Percentiles rank a stretch among this genome's conserved stretches.
Conservation (phyloP, 2,329 filamentous ascomycete species). For the Aspergillus sp. region DNA sequence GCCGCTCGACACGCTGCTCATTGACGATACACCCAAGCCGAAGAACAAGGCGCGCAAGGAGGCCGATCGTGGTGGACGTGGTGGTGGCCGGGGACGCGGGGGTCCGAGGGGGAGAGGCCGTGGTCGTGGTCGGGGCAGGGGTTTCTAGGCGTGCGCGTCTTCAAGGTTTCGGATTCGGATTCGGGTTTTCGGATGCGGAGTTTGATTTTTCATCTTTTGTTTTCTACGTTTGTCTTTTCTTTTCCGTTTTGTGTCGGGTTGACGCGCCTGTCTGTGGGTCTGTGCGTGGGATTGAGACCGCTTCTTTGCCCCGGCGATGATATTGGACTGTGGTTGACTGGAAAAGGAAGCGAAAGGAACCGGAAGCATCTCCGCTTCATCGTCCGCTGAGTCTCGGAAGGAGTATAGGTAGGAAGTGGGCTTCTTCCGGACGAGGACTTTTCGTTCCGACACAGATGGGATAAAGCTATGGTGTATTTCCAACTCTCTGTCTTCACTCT, state of each 20-base stretch:
- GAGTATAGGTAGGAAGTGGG: too few species aligned
- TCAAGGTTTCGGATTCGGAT: neutral
- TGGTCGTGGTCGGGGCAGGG: constrained; percentile 48
- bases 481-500: neutral
- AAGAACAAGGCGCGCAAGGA: constrained; percentile 99
- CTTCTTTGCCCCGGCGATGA: neutral
- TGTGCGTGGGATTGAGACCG: neutral
- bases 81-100: constrained; percentile 50
- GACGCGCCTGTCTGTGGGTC: neutral
- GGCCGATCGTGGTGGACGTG: constrained; percentile 57
- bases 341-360: too few species aligned
- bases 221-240: constrained; percentile 3
- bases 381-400: too few species aligned
- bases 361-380: too few species aligned
- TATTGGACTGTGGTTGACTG: neutral
- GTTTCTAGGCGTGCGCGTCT: constrained; percentile 23
- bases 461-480: too few species aligned
- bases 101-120: constrained; percentile 59
- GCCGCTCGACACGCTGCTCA: constrained; percentile 90
- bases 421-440: too few species aligned
- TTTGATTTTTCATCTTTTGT: constrained; percentile 5
- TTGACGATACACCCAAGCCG: constrained; percentile 96
- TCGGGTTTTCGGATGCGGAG: constrained; percentile 23
- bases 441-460: too few species aligned
- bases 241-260: neutral